Conservation (phyloP, 176 grass and related monocot species). For the Carex parvula region DNA sequence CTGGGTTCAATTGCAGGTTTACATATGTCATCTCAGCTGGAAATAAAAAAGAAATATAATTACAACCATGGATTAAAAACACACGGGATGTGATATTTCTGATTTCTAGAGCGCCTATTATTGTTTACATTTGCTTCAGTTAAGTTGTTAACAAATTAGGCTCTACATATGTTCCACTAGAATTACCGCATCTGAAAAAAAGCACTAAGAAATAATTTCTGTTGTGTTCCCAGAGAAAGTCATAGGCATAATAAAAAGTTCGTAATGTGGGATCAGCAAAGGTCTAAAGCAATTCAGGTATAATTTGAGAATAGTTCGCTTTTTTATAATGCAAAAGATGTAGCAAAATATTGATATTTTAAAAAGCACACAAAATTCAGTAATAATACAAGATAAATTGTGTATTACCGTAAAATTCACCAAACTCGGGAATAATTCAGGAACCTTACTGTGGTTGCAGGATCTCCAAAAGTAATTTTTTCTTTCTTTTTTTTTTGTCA, state of each 20-base stretch:
- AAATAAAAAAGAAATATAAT: slow-evolving; percentile 24
- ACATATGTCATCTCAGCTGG: slow-evolving; percentile 93
- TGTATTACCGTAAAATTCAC: neutral
- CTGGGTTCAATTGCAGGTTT: slow-evolving; percentile 89
- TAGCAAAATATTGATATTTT: neutral
- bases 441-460: too few species aligned
- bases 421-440: too few species aligned
- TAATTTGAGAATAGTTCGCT: neutral
- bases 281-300: neutral
- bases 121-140: neutral
- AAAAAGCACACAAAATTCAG: neutral
- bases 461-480: too few species aligned
- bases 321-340: neutral
- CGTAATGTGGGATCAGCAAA: neutral
- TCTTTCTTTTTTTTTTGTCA: too few species aligned
- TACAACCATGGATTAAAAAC: slow-evolving; percentile 4
- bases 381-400: neutral
- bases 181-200: neutral
- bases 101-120: neutral
- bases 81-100: neutral
- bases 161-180: neutral
- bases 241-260: neutral
- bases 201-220: neutral
- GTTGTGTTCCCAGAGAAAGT: neutral
- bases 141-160: neutral